Percentiles rank a stretch among this genome's conserved stretches.
Evolutionary conservation across 139 green algal genomes (phyloP).

Genomic region (Gonium pectorale): DNA sequence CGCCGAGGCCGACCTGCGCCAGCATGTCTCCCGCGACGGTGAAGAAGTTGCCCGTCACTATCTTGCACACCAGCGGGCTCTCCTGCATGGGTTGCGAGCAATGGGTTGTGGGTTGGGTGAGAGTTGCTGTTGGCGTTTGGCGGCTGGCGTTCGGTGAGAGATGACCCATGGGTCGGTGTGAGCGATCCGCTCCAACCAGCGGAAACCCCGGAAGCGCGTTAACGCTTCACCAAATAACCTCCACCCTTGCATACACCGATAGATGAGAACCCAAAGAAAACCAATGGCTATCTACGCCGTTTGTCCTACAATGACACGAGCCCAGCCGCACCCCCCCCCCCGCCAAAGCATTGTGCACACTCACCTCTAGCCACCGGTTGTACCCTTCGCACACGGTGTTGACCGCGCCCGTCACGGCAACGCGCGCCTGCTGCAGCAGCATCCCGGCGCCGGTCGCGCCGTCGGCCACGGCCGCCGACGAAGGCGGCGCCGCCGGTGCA

Average conservation of each 20-base stretch:
- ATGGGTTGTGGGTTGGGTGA: no score
- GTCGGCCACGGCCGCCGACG: background rate
- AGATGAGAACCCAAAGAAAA: background rate
- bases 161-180: background rate
- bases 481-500: background rate
- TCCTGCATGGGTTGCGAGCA: background rate
- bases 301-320: background rate
- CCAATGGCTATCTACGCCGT: background rate
- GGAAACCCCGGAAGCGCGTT: background rate
- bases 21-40: constrained; percentile 29
- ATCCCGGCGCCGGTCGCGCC: background rate
- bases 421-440: background rate
- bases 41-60: constrained; percentile 38
- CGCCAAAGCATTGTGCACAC: no score
- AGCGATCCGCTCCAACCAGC: background rate
- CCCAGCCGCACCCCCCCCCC: no score
- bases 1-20: constrained; percentile 10
- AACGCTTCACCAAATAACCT: background rate
- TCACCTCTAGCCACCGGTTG: constrained; percentile 29
- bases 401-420: background rate
- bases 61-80: constrained; percentile 36
- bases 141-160: no score
- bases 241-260: background rate
- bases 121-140: no score
- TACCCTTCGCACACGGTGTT: background rate